Evolutionary conservation across 2,329 filamentous ascomycete genomes (phyloP), one percentile per base, ranked within the genome.

Genomic region (Cordyceps farinosa): DNA sequence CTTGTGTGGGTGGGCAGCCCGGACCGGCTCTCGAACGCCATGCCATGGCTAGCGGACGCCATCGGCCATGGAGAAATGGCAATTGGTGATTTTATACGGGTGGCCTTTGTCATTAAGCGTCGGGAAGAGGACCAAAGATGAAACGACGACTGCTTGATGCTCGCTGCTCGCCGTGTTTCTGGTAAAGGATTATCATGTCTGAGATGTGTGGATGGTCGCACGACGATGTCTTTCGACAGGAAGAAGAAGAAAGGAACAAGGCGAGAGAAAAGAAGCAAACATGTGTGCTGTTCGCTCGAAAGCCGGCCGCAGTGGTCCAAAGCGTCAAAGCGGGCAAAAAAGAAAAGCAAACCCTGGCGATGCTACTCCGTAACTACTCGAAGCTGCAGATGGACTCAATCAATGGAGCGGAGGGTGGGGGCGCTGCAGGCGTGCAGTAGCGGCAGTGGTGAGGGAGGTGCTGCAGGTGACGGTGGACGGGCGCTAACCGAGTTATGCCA

Each of bases 261-360:
- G 36, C 13, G 22, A 61, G n/a, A n/a, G 50, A 53, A 30, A 53
- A 45, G 48, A 44, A 53, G 36, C n/a, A 54, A 52, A 30, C 36
- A 52, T 36, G 38, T 7, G 52, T 10, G 22, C 22, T 22, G 22
- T 22, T 22, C 22, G 22, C 22, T 22, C 22, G 22, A 22, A 22
- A 8, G 36, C 52, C 22, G 22, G 36, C 22, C 34, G 38, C 8
- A 53, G 27, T 11, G 22, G 13, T 11, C 13, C 44, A 36, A 27
- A 47, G 57, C 53, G 50, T 61, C 58, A 53, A 61, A 54, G 58
- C 58, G 58, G 47, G 27, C 15, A 52, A 40, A 45, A 32, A 54
- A 45, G 36, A 53, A 36, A 45, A 30, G 13, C 13, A 38, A 13
- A 45, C 8, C 38, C 17, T 52, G 47, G 34, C 22, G 47, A 53